Conservation (phyloP, 768 basidiomycete genomes). For the Mycena latifolia region DNA sequence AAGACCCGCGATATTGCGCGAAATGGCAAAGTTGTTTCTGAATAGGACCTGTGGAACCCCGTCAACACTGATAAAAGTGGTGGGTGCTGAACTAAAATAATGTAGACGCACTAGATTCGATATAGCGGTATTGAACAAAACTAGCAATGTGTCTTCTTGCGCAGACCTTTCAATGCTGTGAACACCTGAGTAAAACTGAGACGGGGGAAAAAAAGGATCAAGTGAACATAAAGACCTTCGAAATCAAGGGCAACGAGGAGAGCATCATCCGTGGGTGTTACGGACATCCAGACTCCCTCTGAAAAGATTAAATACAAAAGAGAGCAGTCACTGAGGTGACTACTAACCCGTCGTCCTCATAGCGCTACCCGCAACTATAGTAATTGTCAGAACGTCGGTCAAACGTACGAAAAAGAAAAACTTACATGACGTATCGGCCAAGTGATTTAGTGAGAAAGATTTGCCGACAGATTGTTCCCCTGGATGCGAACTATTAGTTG, state of each 20-base stretch:
- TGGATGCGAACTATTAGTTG: slow-evolving; percentile 30
- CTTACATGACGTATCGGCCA: slow-evolving; percentile 67
- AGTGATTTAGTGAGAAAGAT: slow-evolving; percentile 69
- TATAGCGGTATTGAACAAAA: slow-evolving; percentile 74
- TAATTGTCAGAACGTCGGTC: background rate
- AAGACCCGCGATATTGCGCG: slow-evolving; percentile 69
- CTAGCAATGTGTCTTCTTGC: slow-evolving; percentile 73
- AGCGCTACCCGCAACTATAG: slow-evolving; percentile 66
- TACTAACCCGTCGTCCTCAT: slow-evolving; percentile 68
- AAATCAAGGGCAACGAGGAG: slow-evolving; percentile 74
- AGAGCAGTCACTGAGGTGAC: background rate
- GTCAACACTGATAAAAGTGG: too few species aligned
- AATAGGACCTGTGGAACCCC: slow-evolving; percentile 79
- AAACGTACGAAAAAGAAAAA: background rate
- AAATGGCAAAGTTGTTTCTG: slow-evolving; percentile 74
- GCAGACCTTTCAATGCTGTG: slow-evolving; percentile 74
- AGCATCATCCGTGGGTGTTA: slow-evolving; percentile 67
- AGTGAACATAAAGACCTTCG: slow-evolving; percentile 64
- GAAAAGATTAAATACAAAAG: slow-evolving; percentile 9
- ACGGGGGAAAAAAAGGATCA: background rate
- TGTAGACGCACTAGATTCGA: slow-evolving; percentile 66
- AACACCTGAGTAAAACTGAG: slow-evolving; percentile 53
- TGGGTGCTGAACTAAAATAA: too few species aligned
- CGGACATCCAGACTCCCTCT: slow-evolving; percentile 78
- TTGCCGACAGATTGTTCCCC: slow-evolving; percentile 77